These are phyloP conservation scores for Sanghuangporus sanghuang DNA, from an alignment of 1,284 basidiomycete species.

Conservation along the genomic window DNA sequence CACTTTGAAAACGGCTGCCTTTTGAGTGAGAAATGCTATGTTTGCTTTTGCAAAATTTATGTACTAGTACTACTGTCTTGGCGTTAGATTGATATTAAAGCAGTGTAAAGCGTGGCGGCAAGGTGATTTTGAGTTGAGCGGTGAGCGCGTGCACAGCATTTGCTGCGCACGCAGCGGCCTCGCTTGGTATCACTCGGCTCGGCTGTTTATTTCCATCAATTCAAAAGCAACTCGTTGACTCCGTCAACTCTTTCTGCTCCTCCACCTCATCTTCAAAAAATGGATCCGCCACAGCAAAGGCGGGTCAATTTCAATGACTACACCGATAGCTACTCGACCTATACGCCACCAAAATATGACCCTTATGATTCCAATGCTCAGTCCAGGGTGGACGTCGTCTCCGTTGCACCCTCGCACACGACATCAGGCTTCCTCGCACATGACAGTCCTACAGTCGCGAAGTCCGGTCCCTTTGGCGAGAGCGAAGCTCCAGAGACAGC, in stretches of 20 bases:
- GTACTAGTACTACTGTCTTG: neutral
- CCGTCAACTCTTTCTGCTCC: neutral
- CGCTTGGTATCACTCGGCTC: neutral
- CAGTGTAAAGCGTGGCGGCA: neutral
- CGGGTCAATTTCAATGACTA: conserved; percentile 14
- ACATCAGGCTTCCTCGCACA: conserved; percentile 15
- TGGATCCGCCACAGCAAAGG: conserved; percentile 1
- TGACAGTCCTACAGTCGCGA: conserved; percentile 2
- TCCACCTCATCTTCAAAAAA: neutral
- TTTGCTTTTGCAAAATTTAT: neutral
- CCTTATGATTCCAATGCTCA: conserved; percentile 11
- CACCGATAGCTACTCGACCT: conserved; percentile 4
- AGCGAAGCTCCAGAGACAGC: conserved; percentile 21
- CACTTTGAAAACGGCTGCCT: neutral
- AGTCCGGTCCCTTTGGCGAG: conserved; percentile 18
- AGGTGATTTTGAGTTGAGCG: too few species aligned
- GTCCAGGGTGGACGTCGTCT: conserved; percentile 7
- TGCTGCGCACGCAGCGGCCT: neutral
- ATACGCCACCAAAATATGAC: conserved; percentile 16
- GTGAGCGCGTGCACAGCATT: neutral
- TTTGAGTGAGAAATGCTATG: neutral
- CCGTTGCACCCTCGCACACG: conserved; percentile 7
- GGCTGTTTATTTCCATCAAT: neutral
- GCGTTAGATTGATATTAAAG: neutral
- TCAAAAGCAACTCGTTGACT: neutral